A percentile compares a stretch with the other conserved stretches of the same genome.
These are phyloP conservation scores for Cochlearia excelsa DNA, from an alignment of 345 rosid species.

Conservation along the genomic window DNA sequence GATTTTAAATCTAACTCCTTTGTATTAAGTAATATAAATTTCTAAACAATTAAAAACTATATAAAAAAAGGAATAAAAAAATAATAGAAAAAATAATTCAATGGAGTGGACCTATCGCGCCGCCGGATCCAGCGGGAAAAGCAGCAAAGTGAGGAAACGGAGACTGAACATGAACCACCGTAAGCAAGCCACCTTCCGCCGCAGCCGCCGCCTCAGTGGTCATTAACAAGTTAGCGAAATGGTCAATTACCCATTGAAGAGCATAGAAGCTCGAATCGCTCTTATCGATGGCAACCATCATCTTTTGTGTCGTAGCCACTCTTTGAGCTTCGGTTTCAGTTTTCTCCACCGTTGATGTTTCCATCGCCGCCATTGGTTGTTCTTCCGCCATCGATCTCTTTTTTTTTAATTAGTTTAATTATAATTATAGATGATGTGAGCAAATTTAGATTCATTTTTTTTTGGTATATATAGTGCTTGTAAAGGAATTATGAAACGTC, in stretches of 20 bases:
- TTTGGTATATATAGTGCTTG: constrained; percentile 28
- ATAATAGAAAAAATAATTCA: no score
- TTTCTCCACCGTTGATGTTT: neutral
- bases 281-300: constrained; percentile 50
- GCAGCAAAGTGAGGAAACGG: constrained; percentile 35
- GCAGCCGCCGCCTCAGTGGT: constrained; percentile 13
- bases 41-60: neutral
- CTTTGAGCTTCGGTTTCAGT: constrained; percentile 4
- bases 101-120: constrained; percentile 33
- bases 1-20: no score
- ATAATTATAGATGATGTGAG: no score
- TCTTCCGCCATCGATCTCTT: constrained; percentile 15
- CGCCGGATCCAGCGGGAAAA: constrained; percentile 46
- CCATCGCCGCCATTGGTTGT: constrained; percentile 2
- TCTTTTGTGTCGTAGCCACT: constrained; percentile 29
- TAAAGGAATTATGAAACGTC: constrained; percentile 3
- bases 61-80: neutral
- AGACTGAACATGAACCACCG: constrained; percentile 45
- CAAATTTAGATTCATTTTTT: neutral
- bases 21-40: no score
- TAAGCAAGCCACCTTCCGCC: constrained; percentile 33
- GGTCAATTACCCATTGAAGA: constrained; percentile 39
- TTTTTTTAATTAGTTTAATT: no score
- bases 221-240: constrained; percentile 27
- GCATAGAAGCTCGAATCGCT: constrained; percentile 45